Evolutionary conservation across 345 rosid genomes (phyloP).

Genomic region (Hibiscus syriacus): DNA sequence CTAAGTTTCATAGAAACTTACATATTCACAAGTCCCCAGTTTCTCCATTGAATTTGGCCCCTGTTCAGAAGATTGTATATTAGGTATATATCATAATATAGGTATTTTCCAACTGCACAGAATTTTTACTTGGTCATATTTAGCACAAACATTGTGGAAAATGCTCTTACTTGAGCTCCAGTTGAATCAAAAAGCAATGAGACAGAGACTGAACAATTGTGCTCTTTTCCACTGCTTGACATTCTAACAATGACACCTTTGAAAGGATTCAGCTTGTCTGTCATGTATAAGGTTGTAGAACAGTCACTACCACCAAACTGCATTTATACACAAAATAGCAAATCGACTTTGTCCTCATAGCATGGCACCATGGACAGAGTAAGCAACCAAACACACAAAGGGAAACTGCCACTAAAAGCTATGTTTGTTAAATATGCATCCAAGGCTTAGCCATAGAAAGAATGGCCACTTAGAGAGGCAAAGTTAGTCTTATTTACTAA

Average conservation of each 20-base stretch:
- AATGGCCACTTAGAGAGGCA: background rate
- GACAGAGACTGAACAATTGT: constrained; percentile 71
- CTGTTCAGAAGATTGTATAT: constrained; percentile 32
- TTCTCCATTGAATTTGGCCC: constrained; percentile 57
- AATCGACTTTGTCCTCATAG: background rate
- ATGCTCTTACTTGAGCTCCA: constrained; percentile 50
- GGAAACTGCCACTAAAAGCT: background rate
- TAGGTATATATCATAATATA: constrained; percentile 9
- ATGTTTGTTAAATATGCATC: background rate
- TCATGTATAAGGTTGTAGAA: constrained; percentile 14
- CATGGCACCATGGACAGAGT: background rate
- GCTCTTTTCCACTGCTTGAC: constrained; percentile 31
- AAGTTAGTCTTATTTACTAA: background rate
- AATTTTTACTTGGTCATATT: background rate
- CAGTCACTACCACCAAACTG: constrained; percentile 17
- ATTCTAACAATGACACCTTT: constrained; percentile 77
- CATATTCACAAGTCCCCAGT: constrained; percentile 61
- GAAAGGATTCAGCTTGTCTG: constrained; percentile 68
- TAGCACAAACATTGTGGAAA: constrained; percentile 16
- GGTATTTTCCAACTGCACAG: constrained; percentile 10
- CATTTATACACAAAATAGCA: background rate
- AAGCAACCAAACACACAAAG: background rate
- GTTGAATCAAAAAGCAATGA: constrained; percentile 63
- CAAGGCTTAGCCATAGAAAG: background rate
- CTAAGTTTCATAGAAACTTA: too few species aligned